Evolutionary conservation across 2,329 filamentous ascomycete species (phyloP), one percentile per base, ranked within the genome.

Genomic region (Ophiostoma sp.): DNA sequence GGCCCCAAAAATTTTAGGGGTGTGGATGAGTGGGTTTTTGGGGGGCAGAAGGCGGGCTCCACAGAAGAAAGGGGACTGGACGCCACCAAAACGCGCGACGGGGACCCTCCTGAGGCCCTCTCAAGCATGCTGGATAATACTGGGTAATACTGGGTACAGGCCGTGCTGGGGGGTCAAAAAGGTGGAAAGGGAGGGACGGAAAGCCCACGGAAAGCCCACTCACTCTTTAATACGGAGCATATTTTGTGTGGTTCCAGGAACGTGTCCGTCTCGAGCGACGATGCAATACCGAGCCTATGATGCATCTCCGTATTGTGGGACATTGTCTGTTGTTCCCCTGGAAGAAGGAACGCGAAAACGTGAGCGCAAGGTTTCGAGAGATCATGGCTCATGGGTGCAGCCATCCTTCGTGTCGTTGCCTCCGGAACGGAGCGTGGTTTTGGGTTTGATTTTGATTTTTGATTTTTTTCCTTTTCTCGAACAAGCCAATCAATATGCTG

Each of bases 11-110:
- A n/a, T 69, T 69, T 19, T 33, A 69, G 22, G 42, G 63, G 42
- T 69, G 45, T 69, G 66, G 66, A 52, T 69, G 45, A 33, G 66
- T 69, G 66, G 66, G 66, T 69, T 69, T 69, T 50, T 69, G n/a
- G 31, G 25, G 28, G 42, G 45, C n/a, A 6, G 15, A 19, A 57
- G 7, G 50, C 19, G 17, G 28, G 19, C 6, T 31, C 31, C 59
- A 22, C 3, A 12, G 33, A 22, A 42, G 36, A 39, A 66, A 45
- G 36, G 36, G 61, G 36, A 45, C 61, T 66, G 61, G 61, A 50
- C 64, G 64, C 64, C 64, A 68, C 64, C 42, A 69, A 52, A 33
- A 28, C 3, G 36, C 22, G 28, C 9, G 45, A 52, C 45, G 42
- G 25, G 42, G 8, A 11, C 15, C 28, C 11, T 36, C 9, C 17